phyloP scores from a whole-genome alignment of 2,329 filamentous ascomycete species.

The Penicillium fuscoglaucum region DNA sequence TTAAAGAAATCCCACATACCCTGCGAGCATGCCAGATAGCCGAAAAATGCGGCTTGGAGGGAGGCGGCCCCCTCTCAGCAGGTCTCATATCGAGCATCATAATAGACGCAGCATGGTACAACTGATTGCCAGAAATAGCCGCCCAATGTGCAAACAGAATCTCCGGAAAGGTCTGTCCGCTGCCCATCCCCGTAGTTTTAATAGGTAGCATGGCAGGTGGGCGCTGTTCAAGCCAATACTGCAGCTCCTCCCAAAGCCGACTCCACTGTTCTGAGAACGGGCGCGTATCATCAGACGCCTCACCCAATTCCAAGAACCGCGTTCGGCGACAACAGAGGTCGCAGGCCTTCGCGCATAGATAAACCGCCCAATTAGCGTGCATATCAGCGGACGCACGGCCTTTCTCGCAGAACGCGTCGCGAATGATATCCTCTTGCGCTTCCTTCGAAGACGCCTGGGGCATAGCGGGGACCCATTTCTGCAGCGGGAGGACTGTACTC shows the following conservation, averaged over 20 bases:
- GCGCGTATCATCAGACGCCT: conserved; percentile 44
- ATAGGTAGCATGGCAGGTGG: conserved; percentile 50
- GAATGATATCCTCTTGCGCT: conserved; percentile 25
- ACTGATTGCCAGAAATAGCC: conserved; percentile 57
- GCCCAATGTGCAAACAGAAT: conserved; percentile 55
- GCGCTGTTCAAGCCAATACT: conserved; percentile 49
- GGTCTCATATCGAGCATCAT: conserved; percentile 51
- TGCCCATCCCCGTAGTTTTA: conserved; percentile 41
- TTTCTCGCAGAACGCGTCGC: conserved; percentile 24
- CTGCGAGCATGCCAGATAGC: conserved; percentile 56
- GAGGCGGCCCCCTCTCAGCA: conserved; percentile 22
- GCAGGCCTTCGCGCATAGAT: conserved; percentile 53
- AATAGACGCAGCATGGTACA: conserved; percentile 57
- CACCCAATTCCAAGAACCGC: conserved; percentile 48
- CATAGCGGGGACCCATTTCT: conserved; percentile 47
- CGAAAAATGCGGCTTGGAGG: conserved; percentile 36
- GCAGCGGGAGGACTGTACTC: conserved; percentile 51
- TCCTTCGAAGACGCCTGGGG: conserved; percentile 36
- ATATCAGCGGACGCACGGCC: conserved; percentile 46
- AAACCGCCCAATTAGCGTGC: conserved; percentile 61
- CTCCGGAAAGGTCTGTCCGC: conserved; percentile 48
- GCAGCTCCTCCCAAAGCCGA: conserved; percentile 51
- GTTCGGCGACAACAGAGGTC: conserved; percentile 53
- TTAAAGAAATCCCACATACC: conserved; percentile 56
- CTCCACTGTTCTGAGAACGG: conserved; percentile 48